Evolutionary conservation across 1,284 basidiomycete species (phyloP), one percentile per base, ranked within the genome.

Genomic region (Pseudozyma tsukubaensis): DNA sequence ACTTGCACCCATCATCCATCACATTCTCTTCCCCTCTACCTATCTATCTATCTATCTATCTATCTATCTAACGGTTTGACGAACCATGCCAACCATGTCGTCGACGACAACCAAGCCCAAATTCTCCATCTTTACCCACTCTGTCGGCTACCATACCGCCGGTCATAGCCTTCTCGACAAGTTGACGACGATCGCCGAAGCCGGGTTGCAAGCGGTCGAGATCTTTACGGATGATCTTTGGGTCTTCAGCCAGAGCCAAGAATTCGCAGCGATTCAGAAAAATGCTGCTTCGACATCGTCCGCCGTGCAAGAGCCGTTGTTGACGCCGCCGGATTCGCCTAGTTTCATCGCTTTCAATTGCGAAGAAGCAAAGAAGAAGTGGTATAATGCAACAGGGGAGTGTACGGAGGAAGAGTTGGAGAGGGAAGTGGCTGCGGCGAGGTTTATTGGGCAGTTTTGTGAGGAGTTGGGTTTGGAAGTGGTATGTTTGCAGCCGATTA

Each of bases 401-500:
- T 78, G 77, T 36, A 74, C 50, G 0, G 3, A 40, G 13, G 43
- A 32, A 7, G 48, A 71, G 24, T n/a, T 43, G 5, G 36, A 44
- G 12, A 21, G 35, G 11, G 74, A 78, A 19, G 6, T 76, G 0
- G 65, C 67, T 7, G 84, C 84, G 2, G 84, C 85, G 3, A 19
- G 18, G 3, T 76, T 69, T 14, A 59, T 86, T n/a, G 59, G 53
- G 3, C 7, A 21, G 0, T 54, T 84, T 4, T 78, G 78, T 45
- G 52, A 48, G 32, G 24, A 45, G 18, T 52, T 77, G 32, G 72
- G 69, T 14, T 42, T 86, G 40, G 39, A 59, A 32, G 63, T 85
- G 21, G 75, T 68, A 32, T 84, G 82, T 59, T 75, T 83, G 53
- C 85, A 86, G 56, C 85, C 85, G 4, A 47, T 85, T 21, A 59